A percentile compares a stretch with the other conserved stretches of the same genome.
Evolutionary conservation across 768 basidiomycete species (phyloP).

Genomic region (Jaapia argillacea): DNA sequence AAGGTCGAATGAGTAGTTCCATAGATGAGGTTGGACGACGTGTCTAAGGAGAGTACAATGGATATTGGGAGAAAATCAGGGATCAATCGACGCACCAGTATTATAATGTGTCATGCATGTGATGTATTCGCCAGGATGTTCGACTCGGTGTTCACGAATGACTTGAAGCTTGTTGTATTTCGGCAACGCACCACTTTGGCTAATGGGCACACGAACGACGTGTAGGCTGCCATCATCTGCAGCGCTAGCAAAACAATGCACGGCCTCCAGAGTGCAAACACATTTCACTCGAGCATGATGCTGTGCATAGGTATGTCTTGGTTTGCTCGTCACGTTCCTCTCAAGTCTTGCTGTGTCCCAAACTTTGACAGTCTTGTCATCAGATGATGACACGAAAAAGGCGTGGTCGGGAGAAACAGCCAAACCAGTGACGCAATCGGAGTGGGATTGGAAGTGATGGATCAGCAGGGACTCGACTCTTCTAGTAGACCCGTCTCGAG

Average conservation of each 20-base stretch:
- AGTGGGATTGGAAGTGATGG: slow-evolving; percentile 77
- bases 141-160: slow-evolving; percentile 72
- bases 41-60: slow-evolving; percentile 30
- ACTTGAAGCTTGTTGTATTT: slow-evolving; percentile 77
- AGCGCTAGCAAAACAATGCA: slow-evolving; percentile 84
- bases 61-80: background rate
- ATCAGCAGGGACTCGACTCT: slow-evolving; percentile 74
- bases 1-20: slow-evolving; percentile 77
- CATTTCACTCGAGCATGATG: slow-evolving; percentile 59
- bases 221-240: slow-evolving; percentile 79
- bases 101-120: slow-evolving; percentile 78
- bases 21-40: slow-evolving; percentile 74
- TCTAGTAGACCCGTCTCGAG: slow-evolving; percentile 50
- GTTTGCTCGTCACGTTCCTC: slow-evolving; percentile 84
- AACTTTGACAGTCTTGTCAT: slow-evolving; percentile 88
- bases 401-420: slow-evolving; percentile 88
- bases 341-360: slow-evolving; percentile 94
- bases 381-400: slow-evolving; percentile 90
- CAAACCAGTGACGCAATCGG: slow-evolving; percentile 67
- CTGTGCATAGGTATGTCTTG: slow-evolving; percentile 36
- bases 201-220: slow-evolving; percentile 74
- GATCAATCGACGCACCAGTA: slow-evolving; percentile 36
- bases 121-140: slow-evolving; percentile 68
- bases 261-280: slow-evolving; percentile 76
- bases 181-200: slow-evolving; percentile 56